Evolutionary conservation across 1,284 basidiomycete species (phyloP).

Genomic region (Austroboletus niveus): DNA sequence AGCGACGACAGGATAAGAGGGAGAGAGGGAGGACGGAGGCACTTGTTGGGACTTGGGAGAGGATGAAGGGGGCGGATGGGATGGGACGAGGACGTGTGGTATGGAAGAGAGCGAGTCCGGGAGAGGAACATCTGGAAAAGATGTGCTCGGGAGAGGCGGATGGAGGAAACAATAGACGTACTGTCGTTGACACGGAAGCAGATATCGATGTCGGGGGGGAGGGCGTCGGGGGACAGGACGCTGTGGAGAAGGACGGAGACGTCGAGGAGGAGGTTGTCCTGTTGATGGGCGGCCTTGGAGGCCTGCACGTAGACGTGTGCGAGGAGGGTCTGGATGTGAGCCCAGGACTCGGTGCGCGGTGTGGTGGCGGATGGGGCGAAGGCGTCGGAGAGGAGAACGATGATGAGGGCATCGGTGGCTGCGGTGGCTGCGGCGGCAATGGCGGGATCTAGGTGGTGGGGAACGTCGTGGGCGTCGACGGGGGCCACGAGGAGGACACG

Average conservation of each 20-base stretch:
- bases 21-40: background rate
- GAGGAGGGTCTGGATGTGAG: conserved; percentile 62
- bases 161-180: conserved; percentile 24
- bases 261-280: conserved; percentile 64
- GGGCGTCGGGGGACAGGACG: conserved; percentile 40
- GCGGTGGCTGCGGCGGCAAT: conserved; percentile 48
- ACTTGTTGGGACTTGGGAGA: background rate
- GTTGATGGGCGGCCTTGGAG: conserved; percentile 63
- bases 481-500: conserved; percentile 51
- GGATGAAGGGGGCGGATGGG: conserved; percentile 3
- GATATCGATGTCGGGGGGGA: conserved; percentile 42
- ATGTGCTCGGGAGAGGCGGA: background rate
- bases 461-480: conserved; percentile 46
- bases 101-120: conserved; percentile 23
- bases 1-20: conserved; percentile 54
- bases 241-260: conserved; percentile 65
- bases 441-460: conserved; percentile 51
- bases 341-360: conserved; percentile 54
- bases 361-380: conserved; percentile 43
- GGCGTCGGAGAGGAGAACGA: conserved; percentile 59
- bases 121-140: conserved; percentile 16
- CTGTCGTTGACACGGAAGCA: conserved; percentile 53
- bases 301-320: conserved; percentile 76
- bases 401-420: conserved; percentile 50
- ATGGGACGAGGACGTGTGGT: conserved; percentile 36